Conservation (phyloP, 768 basidiomycete genomes). For the Mycena floridula region DNA sequence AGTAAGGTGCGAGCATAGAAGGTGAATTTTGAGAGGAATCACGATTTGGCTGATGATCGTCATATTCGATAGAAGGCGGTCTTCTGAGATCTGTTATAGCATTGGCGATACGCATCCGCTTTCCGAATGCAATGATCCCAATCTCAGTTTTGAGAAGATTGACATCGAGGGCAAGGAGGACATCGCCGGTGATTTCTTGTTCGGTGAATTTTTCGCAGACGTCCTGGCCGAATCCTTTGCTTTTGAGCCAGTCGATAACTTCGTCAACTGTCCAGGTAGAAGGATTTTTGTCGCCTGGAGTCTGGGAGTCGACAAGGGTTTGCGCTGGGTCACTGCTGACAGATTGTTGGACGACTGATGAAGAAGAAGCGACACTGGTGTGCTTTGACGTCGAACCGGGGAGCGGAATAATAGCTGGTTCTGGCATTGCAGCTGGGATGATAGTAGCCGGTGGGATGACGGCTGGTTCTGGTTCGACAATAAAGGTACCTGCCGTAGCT, state of each 20-base stretch:
- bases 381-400: conserved; percentile 28
- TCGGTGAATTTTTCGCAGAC: conserved; percentile 91
- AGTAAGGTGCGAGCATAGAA: background rate
- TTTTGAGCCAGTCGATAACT: conserved; percentile 83
- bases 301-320: conserved; percentile 5
- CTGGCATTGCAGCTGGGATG: background rate
- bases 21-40: conserved; percentile 25
- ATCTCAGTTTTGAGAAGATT: conserved; percentile 90
- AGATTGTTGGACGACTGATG: conserved; percentile 8
- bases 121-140: conserved; percentile 90
- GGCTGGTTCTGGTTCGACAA: conserved; percentile 13
- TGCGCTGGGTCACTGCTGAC: conserved; percentile 5
- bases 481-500: conserved; percentile 22
- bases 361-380: conserved; percentile 30
- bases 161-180: conserved; percentile 89
- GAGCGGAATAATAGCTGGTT: background rate
- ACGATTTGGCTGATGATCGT: conserved; percentile 28
- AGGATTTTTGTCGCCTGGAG: conserved; percentile 20
- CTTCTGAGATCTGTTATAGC: conserved; percentile 85
- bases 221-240: conserved; percentile 78
- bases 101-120: conserved; percentile 88
- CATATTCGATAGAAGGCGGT: conserved; percentile 57
- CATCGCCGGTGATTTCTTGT: conserved; percentile 98
- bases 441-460: conserved; percentile 16
- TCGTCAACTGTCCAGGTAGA: conserved; percentile 84